A percentile compares a stretch with the other conserved stretches of the same genome.
Conservation (phyloP, 1,139 yeast genomes). For the Scheffersomyces cryptocercus region DNA sequence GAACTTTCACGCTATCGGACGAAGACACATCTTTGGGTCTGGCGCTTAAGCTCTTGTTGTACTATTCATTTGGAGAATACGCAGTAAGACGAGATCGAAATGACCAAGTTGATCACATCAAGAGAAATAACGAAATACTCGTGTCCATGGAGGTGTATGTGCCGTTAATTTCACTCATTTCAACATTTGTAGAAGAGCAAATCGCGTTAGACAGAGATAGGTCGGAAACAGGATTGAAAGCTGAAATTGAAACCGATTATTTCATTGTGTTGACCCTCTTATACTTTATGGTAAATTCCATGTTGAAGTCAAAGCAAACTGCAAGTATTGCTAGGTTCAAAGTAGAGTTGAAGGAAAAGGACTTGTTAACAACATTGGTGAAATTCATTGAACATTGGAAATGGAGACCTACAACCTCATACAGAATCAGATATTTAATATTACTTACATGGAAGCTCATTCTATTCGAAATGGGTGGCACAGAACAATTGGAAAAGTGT, state of each 20-base stretch:
- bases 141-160: constrained; percentile 3
- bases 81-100: constrained; percentile 24
- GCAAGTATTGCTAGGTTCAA: constrained; percentile 9
- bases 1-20: neutral
- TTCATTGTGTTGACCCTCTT: constrained; percentile 52
- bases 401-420: constrained; percentile 42
- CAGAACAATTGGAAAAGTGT: constrained; percentile 39
- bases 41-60: constrained; percentile 19
- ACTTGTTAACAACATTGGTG: constrained; percentile 48
- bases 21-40: neutral
- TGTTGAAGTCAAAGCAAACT: constrained; percentile 15
- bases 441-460: constrained; percentile 60
- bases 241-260: constrained; percentile 18
- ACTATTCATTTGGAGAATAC: constrained; percentile 47
- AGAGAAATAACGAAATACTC: constrained; percentile 6
- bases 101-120: constrained; percentile 32
- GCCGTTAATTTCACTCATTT: constrained; percentile 14
- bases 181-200: constrained; percentile 15
- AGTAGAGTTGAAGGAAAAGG: constrained; percentile 23
- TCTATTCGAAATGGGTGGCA: constrained; percentile 66
- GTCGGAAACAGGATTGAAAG: neutral
- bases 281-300: constrained; percentile 46
- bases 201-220: constrained; percentile 11
- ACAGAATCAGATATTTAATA: constrained; percentile 52
- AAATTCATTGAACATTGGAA: constrained; percentile 66